A percentile compares a stretch with the other conserved stretches of the same genome.
These are phyloP conservation scores for Adansonia gregorii DNA, from an alignment of 441 rosid genomes.

Conservation along the genomic window DNA sequence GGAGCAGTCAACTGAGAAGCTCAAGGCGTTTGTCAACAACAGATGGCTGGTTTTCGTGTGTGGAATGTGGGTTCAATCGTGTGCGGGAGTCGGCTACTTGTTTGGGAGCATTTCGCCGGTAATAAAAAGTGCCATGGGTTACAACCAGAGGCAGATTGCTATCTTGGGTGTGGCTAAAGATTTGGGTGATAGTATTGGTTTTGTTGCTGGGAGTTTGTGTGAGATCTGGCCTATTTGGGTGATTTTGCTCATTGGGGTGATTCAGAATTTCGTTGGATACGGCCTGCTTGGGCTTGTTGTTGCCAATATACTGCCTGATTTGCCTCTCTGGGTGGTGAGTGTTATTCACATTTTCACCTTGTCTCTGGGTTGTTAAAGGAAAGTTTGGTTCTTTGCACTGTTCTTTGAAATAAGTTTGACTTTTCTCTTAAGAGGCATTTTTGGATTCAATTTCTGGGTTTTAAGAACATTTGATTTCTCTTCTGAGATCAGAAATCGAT, in stretches of 20 bases:
- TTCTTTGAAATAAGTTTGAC: neutral
- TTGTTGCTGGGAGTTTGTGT: constrained; percentile 63
- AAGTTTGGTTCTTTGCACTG: neutral
- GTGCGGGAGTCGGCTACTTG: constrained; percentile 78
- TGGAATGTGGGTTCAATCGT: constrained; percentile 79
- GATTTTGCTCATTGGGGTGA: constrained; percentile 54
- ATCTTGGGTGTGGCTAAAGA: constrained; percentile 78
- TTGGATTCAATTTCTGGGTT: neutral
- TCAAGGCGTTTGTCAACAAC: constrained; percentile 45
- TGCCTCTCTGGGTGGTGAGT: constrained; percentile 87
- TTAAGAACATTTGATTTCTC: neutral
- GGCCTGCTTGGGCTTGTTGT: constrained; percentile 77
- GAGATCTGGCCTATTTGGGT: constrained; percentile 69
- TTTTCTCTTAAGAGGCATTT: neutral
- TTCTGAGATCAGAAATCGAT: neutral
- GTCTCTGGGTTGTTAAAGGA: neutral
- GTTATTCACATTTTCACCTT: neutral
- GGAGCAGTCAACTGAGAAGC: constrained; percentile 26
- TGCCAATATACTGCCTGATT: constrained; percentile 47
- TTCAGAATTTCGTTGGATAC: constrained; percentile 70
- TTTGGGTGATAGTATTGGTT: constrained; percentile 72
- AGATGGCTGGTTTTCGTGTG: constrained; percentile 82
- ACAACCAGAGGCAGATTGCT: constrained; percentile 78
- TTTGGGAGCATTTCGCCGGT: constrained; percentile 86
- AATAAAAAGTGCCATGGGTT: constrained; percentile 63